Evolutionary conservation across 2,329 filamentous ascomycete species (phyloP), one percentile per base, ranked within the genome.

Genomic region (Diaporthe ilicicola): DNA sequence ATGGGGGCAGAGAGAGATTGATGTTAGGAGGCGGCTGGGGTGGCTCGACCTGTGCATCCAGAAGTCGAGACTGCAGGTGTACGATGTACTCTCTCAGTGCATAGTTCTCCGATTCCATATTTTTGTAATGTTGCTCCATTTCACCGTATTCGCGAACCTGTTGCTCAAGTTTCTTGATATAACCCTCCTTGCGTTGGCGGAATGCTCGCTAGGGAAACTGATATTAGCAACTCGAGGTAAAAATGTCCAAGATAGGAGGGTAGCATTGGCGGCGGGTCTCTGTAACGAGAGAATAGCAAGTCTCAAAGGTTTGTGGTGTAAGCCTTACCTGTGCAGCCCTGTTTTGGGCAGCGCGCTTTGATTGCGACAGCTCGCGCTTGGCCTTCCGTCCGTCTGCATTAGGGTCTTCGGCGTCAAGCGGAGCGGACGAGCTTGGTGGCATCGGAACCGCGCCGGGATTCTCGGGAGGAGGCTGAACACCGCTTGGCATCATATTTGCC

Each of bases 131-230:
- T 73, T 93, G 89, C 75, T 94, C 93, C 81, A 97, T 89, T 22
- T 90, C 87, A 75, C 90, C 88, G 75, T 90, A 93, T 37, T 96
- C 93, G 77, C 94, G 91, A 65, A 98, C 94, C 80, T 98, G 94
- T 79, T 96, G 93, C 82, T 99, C 96, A 8, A 99, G 88, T 81
- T 97, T 97, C 85, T 97, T 97, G 81, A 99, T 99, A 81, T 99
- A 98, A 55, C 94, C 93, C 82, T 99, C 96, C 81, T 99, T 99
- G 74, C 96, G 93, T 83, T 98, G 95, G 51, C 96, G 93, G 83
- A 99, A 99, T 51, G 96, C 96, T 80, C 96, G 91, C 95, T 99
- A 77, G 74, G 9, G 9, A 59, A 55, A 27, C 42, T 13, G 32
- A 39, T 2, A 19, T 68, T 68, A 68, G 66, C 54, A 51, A 22